Conservation (phyloP, 345 rosid species). For the Stellera chamaejasme region DNA sequence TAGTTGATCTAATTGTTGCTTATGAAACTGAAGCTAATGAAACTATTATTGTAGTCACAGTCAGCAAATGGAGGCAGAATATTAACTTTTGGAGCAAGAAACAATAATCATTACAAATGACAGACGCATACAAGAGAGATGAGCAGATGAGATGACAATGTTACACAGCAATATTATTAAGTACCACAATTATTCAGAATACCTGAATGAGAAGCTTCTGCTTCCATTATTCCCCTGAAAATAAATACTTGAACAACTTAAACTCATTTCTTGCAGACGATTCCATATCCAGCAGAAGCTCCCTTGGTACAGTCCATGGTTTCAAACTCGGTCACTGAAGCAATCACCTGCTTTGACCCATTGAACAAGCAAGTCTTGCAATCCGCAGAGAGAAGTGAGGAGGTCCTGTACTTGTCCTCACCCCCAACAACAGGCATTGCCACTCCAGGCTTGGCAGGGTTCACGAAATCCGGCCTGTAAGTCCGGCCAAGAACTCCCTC, state of each 20-base stretch:
- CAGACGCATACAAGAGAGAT: too few relatives aligned
- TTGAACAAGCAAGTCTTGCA: conserved; percentile 31
- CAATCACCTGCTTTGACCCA: conserved; percentile 6
- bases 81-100: too few relatives aligned
- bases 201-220: too few relatives aligned
- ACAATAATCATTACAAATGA: too few relatives aligned
- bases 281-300: conserved; percentile 36
- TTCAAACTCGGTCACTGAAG: conserved; percentile 20
- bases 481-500: conserved; percentile 67
- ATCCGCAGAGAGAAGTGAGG: conserved; percentile 36
- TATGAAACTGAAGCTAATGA: conserved; percentile 19
- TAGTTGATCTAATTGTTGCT: conserved; percentile 16
- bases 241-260: too few relatives aligned
- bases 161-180: too few relatives aligned
- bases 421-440: conserved; percentile 53
- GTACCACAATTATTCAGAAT: too few relatives aligned
- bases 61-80: too few relatives aligned
- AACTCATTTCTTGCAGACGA: conserved; percentile 43
- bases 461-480: conserved; percentile 47
- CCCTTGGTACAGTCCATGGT: conserved; percentile 42
- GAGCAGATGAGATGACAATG: too few relatives aligned
- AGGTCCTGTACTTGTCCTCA: conserved; percentile 43
- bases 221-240: too few relatives aligned
- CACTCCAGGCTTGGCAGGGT: conserved; percentile 50
- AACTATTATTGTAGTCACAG: neutral